Base-by-base conservation (phyloP, 352 stramenopile species). In the Globisporangium cystogenes region DNA sequence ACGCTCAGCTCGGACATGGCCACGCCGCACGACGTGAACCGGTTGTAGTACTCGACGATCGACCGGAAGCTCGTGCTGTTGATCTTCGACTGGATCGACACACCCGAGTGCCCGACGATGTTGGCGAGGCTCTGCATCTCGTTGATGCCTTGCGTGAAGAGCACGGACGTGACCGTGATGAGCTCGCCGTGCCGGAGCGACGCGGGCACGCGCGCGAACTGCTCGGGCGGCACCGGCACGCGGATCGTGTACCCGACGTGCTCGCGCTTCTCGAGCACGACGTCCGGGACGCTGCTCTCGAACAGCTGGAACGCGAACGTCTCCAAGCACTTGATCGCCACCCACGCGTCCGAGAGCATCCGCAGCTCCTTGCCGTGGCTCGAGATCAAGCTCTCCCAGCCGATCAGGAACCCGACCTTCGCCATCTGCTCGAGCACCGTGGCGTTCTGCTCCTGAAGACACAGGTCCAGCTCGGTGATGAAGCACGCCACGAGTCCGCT, bases 371-470 rank as follows among this genome's bases (percentile, higher is more conserved):
- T 97, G 26, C 93, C 95, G 39, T 97, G 90, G 16, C 95, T 96
- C 55, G 86, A 97, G 23, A 99, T 87, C 3, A 99, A 74, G 36
- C 90, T 96, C 68, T 98, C 93, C 81, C 96, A 98, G 20, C 88
- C 92, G 42, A 98, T 86, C 10, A 97, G 58, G 51, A 96, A 96
- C 0, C 86, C 86, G n/a, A 90, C 67, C 23, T 60, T 58, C 0
- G 72, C 75, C 52, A 90, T 67, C 59, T 93, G 83, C 59, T 86
- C 70, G 26, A 96, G 59, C 39, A 88, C 80, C 20, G 72, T 65
- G 0, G 62, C 44, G 53, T 87, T 81, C 44, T 64, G 48, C 51
- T 88, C 71, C 16, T 84, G 76, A 0, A 95, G 56, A 33, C 73
- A 86, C 45, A 93, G 48, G 31, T 94, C 86, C 8, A 96, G 60